Evolutionary conservation across 2,329 filamentous ascomycete species (phyloP).

Genomic region (Diaporthe sp.): DNA sequence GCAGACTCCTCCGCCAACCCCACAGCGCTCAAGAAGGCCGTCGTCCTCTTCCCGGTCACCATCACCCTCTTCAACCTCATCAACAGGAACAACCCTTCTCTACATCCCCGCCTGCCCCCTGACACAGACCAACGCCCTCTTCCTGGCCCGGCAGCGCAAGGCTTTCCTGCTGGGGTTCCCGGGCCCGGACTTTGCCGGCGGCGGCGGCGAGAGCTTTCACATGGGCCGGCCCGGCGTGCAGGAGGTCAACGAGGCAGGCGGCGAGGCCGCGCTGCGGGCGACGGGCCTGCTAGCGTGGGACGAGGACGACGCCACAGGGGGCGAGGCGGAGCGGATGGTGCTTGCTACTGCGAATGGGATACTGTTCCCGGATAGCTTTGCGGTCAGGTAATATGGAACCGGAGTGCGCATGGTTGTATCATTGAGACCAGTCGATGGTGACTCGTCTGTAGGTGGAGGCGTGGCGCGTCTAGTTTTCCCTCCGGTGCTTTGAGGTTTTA

Average conservation of each 20-base stretch:
- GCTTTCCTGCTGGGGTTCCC: slow-evolving; percentile 58
- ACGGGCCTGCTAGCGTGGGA: slow-evolving; percentile 60
- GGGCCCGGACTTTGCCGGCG: slow-evolving; percentile 56
- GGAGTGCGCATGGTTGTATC: too few species aligned
- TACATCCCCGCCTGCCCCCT: slow-evolving; percentile 58
- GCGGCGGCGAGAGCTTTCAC: slow-evolving; percentile 52
- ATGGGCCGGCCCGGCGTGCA: slow-evolving; percentile 53
- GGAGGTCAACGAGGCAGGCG: slow-evolving; percentile 57
- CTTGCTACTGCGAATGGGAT: slow-evolving; percentile 56
- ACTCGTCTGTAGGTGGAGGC: neutral
- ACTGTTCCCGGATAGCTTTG: slow-evolving; percentile 58
- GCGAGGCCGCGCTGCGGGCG: slow-evolving; percentile 55
- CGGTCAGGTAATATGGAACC: slow-evolving; percentile 32
- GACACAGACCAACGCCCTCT: slow-evolving; percentile 59
- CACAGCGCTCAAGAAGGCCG: neutral
- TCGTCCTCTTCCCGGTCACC: slow-evolving; percentile 19
- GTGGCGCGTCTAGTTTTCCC: neutral
- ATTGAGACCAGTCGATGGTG: neutral
- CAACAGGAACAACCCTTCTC: slow-evolving; percentile 48
- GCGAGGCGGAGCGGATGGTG: slow-evolving; percentile 52
- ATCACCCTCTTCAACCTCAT: neutral
- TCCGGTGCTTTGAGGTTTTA: neutral
- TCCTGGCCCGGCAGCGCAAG: slow-evolving; percentile 58
- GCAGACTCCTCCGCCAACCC: neutral
- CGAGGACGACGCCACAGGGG: slow-evolving; percentile 50